Conservation (phyloP, 2,329 filamentous ascomycete species). For the Neofusicoccum sp. region DNA sequence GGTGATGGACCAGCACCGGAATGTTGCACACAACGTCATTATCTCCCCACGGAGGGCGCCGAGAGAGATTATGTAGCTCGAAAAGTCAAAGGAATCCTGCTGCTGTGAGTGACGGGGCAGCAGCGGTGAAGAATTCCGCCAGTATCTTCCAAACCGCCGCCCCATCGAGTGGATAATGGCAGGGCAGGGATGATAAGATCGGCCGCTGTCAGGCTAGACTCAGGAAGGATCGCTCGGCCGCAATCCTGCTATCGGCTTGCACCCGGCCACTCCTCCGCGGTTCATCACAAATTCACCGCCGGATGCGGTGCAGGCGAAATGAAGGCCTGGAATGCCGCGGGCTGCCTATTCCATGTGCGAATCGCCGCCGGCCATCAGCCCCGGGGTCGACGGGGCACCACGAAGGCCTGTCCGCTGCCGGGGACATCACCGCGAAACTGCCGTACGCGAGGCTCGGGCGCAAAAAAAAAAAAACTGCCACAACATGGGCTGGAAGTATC, state of each 20-base stretch:
- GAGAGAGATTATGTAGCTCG: not conserved
- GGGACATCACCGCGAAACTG: constrained; percentile 10
- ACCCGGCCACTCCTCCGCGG: constrained; percentile 7
- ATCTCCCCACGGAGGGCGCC: not conserved
- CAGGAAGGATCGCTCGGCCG: constrained; percentile 18
- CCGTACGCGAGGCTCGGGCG: not conserved
- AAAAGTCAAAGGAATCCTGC: constrained; percentile 7
- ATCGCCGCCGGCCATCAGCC: not conserved
- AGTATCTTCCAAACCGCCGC: not conserved
- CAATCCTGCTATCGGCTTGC: not conserved
- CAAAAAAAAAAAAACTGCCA: not conserved
- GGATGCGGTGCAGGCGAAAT: constrained; percentile 12
- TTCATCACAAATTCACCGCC: constrained; percentile 14
- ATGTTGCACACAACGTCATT: not conserved
- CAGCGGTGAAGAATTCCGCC: constrained; percentile 12
- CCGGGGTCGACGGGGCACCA: constrained; percentile 2
- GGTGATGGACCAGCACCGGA: constrained; percentile 2
- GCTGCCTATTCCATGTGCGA: constrained; percentile 1
- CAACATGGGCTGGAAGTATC: not conserved
- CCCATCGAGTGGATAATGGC: constrained; percentile 15
- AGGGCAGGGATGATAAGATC: constrained; percentile 13
- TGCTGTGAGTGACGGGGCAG: not conserved
- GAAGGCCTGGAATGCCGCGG: constrained; percentile 12
- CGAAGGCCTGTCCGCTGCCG: not conserved
- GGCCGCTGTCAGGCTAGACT: not conserved